Conservation (phyloP, 2,329 filamentous ascomycete genomes). For the Aspergillaceae sp. region DNA sequence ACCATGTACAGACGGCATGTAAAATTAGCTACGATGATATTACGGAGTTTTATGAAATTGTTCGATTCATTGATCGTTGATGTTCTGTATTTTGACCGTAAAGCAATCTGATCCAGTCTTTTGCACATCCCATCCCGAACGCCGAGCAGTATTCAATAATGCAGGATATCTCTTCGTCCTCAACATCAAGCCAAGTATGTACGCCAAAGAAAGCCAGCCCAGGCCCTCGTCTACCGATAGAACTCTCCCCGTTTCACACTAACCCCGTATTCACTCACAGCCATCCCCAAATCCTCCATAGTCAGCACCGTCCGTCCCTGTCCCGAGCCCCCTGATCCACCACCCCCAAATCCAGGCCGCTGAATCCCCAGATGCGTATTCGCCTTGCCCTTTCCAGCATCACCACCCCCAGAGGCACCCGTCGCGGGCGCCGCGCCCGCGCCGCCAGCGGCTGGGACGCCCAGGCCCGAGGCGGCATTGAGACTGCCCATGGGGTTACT, state of each 20-base stretch:
- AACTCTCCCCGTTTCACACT: slow-evolving; percentile 98
- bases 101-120: not conserved
- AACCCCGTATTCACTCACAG: slow-evolving; percentile 92
- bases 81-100: too few species aligned
- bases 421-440: slow-evolving; percentile 40
- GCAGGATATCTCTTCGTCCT: slow-evolving; percentile 8
- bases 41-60: not conserved
- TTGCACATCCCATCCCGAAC: slow-evolving; percentile 3
- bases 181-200: slow-evolving; percentile 3
- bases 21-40: not conserved
- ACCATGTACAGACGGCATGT: not conserved
- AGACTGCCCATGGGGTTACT: slow-evolving; percentile 89
- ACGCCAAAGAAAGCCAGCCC: slow-evolving; percentile 4
- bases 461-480: slow-evolving; percentile 55
- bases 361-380: slow-evolving; percentile 61
- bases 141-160: slow-evolving; percentile 8
- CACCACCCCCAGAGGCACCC: slow-evolving; percentile 41
- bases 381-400: slow-evolving; percentile 37
- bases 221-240: slow-evolving; percentile 54
- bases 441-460: slow-evolving; percentile 48
- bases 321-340: slow-evolving; percentile 69
- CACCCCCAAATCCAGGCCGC: slow-evolving; percentile 72
- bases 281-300: slow-evolving; percentile 98
- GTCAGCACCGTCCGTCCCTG: slow-evolving; percentile 91
- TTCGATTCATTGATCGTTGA: too few species aligned